These are phyloP conservation scores for Venturia pyrina DNA, from an alignment of 2,329 filamentous ascomycete species.

Conservation along the genomic window DNA sequence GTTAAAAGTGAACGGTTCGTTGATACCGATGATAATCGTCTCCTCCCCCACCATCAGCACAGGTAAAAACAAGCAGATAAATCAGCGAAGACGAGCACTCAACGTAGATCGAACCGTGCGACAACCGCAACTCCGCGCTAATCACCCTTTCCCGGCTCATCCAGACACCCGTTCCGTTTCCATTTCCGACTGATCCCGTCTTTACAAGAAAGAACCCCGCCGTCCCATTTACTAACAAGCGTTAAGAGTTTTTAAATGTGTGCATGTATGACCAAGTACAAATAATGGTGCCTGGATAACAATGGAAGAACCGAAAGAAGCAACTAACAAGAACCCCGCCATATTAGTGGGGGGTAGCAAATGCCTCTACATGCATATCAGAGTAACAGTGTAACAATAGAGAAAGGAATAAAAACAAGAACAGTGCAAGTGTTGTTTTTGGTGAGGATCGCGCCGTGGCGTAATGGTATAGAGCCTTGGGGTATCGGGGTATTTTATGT, in stretches of 20 bases:
- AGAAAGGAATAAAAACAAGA: background rate
- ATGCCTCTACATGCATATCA: background rate
- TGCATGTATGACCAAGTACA: too few relatives aligned
- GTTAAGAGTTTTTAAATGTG: background rate
- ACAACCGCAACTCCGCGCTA: background rate
- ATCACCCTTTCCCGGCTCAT: background rate
- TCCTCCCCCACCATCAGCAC: too few relatives aligned
- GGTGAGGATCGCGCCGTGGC: background rate
- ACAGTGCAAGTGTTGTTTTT: background rate
- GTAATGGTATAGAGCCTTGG: background rate
- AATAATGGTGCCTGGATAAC: background rate
- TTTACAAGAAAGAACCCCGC: background rate
- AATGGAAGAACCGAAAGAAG: background rate
- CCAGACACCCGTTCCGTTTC: background rate
- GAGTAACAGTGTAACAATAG: background rate
- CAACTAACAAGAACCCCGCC: background rate
- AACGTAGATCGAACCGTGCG: too few relatives aligned
- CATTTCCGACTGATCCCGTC: background rate
- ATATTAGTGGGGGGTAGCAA: background rate
- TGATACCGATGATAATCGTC: too few relatives aligned
- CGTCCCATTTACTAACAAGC: background rate
- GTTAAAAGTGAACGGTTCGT: too few relatives aligned
- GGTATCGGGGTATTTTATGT: constrained; percentile 1
- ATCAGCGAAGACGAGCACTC: too few relatives aligned
- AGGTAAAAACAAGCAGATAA: too few relatives aligned